A percentile compares a stretch with the other conserved stretches of the same genome.
Evolutionary conservation across 257 asterid genomes (phyloP).

Genomic region (Nicotiana benthamiana): DNA sequence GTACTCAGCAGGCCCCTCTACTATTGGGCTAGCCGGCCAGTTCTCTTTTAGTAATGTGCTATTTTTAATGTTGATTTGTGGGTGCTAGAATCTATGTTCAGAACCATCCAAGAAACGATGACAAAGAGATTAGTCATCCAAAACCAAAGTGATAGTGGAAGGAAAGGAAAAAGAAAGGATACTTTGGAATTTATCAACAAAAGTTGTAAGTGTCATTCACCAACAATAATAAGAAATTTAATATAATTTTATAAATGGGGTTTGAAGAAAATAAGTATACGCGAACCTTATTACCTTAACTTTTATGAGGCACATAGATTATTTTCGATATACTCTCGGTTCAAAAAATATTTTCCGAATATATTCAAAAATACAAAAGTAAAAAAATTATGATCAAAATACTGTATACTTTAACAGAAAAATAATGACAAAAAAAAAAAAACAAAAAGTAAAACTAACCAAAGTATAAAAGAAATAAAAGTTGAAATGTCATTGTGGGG

Average conservation of each 20-base stretch:
- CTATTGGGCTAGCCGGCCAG: not conserved
- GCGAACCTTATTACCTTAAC: too few species aligned
- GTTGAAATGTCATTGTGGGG: not conserved
- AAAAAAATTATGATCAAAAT: too few species aligned
- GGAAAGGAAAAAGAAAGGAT: not conserved
- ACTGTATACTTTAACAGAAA: too few species aligned
- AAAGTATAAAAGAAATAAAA: not conserved
- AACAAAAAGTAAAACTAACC: too few species aligned
- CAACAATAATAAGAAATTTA: too few species aligned
- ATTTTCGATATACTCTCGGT: too few species aligned
- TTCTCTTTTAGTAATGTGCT: not conserved
- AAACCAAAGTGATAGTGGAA: not conserved
- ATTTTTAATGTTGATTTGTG: not conserved
- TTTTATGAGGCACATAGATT: too few species aligned
- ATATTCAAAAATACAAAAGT: too few species aligned
- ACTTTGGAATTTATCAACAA: not conserved
- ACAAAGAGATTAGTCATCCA: constrained; percentile 1
- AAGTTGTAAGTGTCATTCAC: not conserved
- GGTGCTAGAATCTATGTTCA: not conserved
- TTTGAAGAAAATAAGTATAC: accelerated
- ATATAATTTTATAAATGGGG: too few species aligned
- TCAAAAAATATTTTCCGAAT: too few species aligned
- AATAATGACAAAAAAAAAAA: too few species aligned
- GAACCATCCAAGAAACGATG: not conserved
- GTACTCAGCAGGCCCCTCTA: not conserved